Evolutionary conservation across 768 basidiomycete species (phyloP).

Genomic region (Trametopsis cervina): DNA sequence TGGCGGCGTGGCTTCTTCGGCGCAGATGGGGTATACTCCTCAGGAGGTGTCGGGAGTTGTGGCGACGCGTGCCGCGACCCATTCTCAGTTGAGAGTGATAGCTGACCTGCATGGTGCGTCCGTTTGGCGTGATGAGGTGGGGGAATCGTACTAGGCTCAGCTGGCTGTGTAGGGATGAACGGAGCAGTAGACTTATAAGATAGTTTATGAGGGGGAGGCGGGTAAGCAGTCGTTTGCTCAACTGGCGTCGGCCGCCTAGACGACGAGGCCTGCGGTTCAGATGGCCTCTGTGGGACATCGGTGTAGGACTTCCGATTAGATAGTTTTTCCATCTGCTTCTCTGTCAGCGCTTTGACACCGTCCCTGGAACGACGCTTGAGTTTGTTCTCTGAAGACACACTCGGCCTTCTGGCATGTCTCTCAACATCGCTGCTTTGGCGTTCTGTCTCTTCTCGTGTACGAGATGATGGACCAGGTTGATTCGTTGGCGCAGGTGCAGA

Average conservation of each 20-base stretch:
- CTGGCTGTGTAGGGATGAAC: not conserved
- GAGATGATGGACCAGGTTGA: not conserved
- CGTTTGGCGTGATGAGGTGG: not conserved
- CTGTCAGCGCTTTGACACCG: constrained; percentile 21
- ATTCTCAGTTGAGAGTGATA: not conserved
- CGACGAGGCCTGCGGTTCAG: not conserved
- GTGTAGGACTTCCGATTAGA: constrained; percentile 10
- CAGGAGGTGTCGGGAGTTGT: constrained; percentile 23
- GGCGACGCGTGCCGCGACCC: not conserved
- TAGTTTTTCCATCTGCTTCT: constrained; percentile 22
- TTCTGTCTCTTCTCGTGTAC: not conserved
- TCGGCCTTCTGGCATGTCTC: not conserved
- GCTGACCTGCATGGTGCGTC: not conserved
- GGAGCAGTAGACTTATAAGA: constrained; percentile 1
- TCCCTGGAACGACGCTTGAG: constrained; percentile 10
- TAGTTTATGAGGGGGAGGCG: not conserved
- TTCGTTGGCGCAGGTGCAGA: not conserved
- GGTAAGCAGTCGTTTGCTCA: not conserved
- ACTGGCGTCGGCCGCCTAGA: not conserved
- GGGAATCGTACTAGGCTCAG: not conserved
- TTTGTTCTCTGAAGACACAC: constrained; percentile 3
- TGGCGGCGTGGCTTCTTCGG: constrained; percentile 21
- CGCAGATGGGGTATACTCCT: constrained; percentile 33
- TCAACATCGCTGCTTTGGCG: not conserved
- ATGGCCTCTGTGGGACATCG: not conserved